A percentile compares a stretch with the other conserved stretches of the same genome.
Conservation (phyloP, 192 early-diverging fungal species). For the Gigaspora rosea region DNA sequence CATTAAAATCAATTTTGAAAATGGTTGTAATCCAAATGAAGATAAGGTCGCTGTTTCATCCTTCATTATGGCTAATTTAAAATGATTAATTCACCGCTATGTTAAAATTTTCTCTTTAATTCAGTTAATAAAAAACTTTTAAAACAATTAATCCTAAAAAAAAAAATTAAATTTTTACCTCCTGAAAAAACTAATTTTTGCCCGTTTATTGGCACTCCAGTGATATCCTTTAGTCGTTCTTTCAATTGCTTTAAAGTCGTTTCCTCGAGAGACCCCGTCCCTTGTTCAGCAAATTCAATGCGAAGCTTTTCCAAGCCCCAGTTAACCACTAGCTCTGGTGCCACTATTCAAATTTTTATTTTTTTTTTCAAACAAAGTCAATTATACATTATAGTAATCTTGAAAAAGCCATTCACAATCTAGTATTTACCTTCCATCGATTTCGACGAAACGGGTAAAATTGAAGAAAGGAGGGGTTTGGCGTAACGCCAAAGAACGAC, state of each 20-base stretch:
- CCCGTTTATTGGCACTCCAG: constrained; percentile 73
- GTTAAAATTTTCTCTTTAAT: not conserved
- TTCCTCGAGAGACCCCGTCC: constrained; percentile 41
- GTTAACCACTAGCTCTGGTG: not conserved
- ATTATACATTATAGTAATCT: not conserved
- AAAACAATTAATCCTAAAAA: not conserved
- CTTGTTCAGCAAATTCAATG: constrained; percentile 39
- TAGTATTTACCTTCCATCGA: not conserved
- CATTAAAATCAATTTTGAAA: constrained; percentile 73
- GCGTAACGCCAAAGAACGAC: constrained; percentile 8
- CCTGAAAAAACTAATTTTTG: constrained; percentile 76
- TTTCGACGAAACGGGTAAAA: not conserved
- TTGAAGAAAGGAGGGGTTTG: not conserved
- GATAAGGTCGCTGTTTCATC: constrained; percentile 70
- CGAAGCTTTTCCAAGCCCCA: constrained; percentile 23
- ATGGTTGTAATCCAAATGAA: constrained; percentile 72
- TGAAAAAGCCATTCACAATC: not conserved
- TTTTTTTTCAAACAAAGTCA: too few species aligned
- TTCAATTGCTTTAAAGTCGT: constrained; percentile 75
- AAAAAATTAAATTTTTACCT: constrained; percentile 51
- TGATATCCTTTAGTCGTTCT: constrained; percentile 68
- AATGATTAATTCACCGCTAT: too few species aligned
- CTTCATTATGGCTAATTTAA: constrained; percentile 64
- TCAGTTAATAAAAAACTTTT: not conserved
- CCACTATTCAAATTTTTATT: too few species aligned